Evolutionary conservation across 108 stramenopile species (phyloP).

Genomic region (Craspedostauros australis): DNA sequence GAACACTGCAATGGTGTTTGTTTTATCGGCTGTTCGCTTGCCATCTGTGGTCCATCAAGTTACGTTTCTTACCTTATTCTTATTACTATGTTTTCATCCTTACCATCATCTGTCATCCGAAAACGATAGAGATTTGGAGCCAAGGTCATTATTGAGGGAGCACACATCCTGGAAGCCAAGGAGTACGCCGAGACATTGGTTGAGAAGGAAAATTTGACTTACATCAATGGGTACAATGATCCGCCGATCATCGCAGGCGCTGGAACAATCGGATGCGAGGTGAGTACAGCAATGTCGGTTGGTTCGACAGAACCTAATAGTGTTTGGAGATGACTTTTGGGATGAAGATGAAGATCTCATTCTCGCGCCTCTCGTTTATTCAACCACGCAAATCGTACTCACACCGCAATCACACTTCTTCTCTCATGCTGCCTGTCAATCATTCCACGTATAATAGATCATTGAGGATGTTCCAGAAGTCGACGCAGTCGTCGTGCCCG

Average conservation of each 20-base stretch:
- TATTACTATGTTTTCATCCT: not conserved
- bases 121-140: constrained; percentile 83
- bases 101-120: no score
- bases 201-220: constrained; percentile 52
- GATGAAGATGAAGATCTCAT: no score
- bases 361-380: no score
- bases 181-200: constrained; percentile 64
- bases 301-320: constrained; percentile 1
- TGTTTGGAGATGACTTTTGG: no score
- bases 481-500: constrained; percentile 89
- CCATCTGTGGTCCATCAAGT: not conserved
- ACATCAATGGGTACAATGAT: constrained; percentile 97
- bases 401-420: no score
- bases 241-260: constrained; percentile 95
- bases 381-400: no score
- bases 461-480: constrained; percentile 92
- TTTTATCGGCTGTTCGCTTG: not conserved
- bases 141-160: constrained; percentile 84
- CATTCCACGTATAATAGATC: constrained; percentile 28
- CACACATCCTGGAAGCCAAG: constrained; percentile 92
- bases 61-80: not conserved
- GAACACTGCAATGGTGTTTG: no score
- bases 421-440: not conserved
- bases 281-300: no score
- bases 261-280: constrained; percentile 95